A percentile compares a stretch with the other conserved stretches of the same genome.
phyloP scores from a whole-genome alignment of 176 grass and related monocot species.

The Aegilops sharonensis region DNA sequence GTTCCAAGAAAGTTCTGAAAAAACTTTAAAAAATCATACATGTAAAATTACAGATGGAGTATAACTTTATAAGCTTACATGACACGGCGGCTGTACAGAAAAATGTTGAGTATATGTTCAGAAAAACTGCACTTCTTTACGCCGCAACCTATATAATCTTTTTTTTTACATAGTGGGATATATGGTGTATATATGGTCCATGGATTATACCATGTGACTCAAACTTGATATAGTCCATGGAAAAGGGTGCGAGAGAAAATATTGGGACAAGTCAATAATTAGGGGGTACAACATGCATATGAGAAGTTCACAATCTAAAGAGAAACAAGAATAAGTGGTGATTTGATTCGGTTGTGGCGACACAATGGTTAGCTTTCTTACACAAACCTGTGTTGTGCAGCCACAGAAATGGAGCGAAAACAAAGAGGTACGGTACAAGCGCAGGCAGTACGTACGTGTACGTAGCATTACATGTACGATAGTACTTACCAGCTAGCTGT shows the following conservation, averaged over 20 bases:
- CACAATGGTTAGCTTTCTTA: slow-evolving; percentile 42
- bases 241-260: neutral
- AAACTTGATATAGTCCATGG: too few relatives aligned
- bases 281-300: neutral
- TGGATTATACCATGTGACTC: too few relatives aligned
- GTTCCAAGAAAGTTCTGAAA: too few relatives aligned
- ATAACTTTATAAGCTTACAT: too few relatives aligned
- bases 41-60: too few relatives aligned
- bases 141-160: too few relatives aligned
- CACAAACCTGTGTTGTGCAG: slow-evolving; percentile 22
- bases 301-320: neutral
- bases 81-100: too few relatives aligned
- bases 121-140: too few relatives aligned
- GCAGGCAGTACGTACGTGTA: neutral
- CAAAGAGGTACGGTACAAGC: neutral
- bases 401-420: neutral
- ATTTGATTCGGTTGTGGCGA: neutral
- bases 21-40: too few relatives aligned
- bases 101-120: too few relatives aligned
- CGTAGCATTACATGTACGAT: neutral
- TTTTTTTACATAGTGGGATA: too few relatives aligned
- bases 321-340: neutral
- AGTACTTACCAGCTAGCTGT: slow-evolving; percentile 17
- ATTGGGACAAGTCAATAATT: neutral
- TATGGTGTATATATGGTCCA: too few relatives aligned